phyloP scores from a whole-genome alignment of 2,329 filamentous ascomycete genomes.

The Amylocarpus encephaloides region DNA sequence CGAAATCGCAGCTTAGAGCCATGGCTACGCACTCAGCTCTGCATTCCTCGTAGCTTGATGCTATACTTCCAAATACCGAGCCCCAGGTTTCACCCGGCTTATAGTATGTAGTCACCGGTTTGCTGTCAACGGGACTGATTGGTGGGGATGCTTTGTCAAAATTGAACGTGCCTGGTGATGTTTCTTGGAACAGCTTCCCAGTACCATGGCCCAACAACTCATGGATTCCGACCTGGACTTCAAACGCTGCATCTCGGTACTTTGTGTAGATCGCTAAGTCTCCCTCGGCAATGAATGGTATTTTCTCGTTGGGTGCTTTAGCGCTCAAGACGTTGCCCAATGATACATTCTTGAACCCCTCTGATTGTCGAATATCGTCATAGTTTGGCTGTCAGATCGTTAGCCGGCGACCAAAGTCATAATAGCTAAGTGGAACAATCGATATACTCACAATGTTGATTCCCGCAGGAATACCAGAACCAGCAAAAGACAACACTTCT shows the following conservation, averaged over 20 bases:
- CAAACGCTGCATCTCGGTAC: conserved; percentile 78
- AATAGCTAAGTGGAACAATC: conserved; percentile 8
- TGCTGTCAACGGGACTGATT: conserved; percentile 68
- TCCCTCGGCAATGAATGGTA: conserved; percentile 77
- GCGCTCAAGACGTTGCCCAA: conserved; percentile 89
- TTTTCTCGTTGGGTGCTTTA: conserved; percentile 84
- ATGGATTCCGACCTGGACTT: conserved; percentile 93
- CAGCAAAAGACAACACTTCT: conserved; percentile 79
- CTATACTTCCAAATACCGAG: conserved; percentile 81
- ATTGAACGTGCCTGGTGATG: conserved; percentile 73
- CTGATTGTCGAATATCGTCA: conserved; percentile 71
- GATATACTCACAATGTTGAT: conserved; percentile 47
- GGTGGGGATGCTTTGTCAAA: conserved; percentile 81
- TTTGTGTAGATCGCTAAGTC: conserved; percentile 75
- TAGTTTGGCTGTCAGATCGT: conserved; percentile 49
- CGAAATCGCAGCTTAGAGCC: conserved; percentile 82
- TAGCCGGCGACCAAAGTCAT: conserved; percentile 14
- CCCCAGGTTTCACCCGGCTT: conserved; percentile 95
- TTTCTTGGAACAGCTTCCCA: conserved; percentile 90
- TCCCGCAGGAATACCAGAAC: conserved; percentile 56
- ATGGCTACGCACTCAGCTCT: conserved; percentile 91
- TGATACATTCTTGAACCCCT: conserved; percentile 90
- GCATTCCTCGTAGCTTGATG: conserved; percentile 89
- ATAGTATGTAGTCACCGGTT: conserved; percentile 81
- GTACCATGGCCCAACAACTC: conserved; percentile 86